Evolutionary conservation across 2,329 filamentous ascomycete species (phyloP).

Genomic region (Colletotrichum caudatum): DNA sequence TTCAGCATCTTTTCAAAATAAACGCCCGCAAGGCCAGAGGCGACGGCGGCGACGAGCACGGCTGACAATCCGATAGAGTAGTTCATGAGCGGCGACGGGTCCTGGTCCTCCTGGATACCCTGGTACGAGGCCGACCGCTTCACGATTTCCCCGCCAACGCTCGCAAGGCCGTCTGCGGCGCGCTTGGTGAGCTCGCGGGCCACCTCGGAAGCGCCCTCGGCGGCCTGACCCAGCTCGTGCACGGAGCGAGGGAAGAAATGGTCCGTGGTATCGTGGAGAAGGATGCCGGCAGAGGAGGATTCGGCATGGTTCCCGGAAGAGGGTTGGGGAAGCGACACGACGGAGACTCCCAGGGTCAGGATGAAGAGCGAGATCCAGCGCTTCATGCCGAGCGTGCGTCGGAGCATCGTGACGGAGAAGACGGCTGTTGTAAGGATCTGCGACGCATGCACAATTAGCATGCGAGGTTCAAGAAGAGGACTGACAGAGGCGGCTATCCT

Average conservation of each 20-base stretch:
- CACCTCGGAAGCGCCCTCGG: slow-evolving; percentile 58
- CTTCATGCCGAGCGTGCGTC: slow-evolving; percentile 74
- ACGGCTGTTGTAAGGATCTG: slow-evolving; percentile 88
- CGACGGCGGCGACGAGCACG: slow-evolving; percentile 80
- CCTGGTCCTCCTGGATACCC: slow-evolving; percentile 79
- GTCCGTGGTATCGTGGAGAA: slow-evolving; percentile 72
- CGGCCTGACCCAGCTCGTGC: slow-evolving; percentile 76
- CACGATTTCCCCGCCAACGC: slow-evolving; percentile 45
- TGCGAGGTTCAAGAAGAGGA: neutral
- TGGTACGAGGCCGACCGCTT: slow-evolving; percentile 90
- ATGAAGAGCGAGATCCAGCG: slow-evolving; percentile 86
- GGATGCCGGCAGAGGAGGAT: slow-evolving; percentile 66
- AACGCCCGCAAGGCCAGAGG: slow-evolving; percentile 87
- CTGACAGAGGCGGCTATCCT: neutral
- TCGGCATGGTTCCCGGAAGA: slow-evolving; percentile 55
- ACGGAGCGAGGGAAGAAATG: slow-evolving; percentile 83
- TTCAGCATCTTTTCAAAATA: slow-evolving; percentile 94
- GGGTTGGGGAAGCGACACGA: slow-evolving; percentile 79
- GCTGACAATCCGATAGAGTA: slow-evolving; percentile 82
- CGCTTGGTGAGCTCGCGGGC: slow-evolving; percentile 64
- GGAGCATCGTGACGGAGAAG: slow-evolving; percentile 84
- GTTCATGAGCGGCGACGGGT: slow-evolving; percentile 72
- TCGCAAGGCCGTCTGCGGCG: slow-evolving; percentile 52
- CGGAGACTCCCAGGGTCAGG: slow-evolving; percentile 83
- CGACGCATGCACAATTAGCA: neutral